A percentile compares a stretch with the other conserved stretches of the same genome.
phyloP scores from a whole-genome alignment of 2,329 filamentous ascomycete species.

The Trichoderma asperellum region DNA sequence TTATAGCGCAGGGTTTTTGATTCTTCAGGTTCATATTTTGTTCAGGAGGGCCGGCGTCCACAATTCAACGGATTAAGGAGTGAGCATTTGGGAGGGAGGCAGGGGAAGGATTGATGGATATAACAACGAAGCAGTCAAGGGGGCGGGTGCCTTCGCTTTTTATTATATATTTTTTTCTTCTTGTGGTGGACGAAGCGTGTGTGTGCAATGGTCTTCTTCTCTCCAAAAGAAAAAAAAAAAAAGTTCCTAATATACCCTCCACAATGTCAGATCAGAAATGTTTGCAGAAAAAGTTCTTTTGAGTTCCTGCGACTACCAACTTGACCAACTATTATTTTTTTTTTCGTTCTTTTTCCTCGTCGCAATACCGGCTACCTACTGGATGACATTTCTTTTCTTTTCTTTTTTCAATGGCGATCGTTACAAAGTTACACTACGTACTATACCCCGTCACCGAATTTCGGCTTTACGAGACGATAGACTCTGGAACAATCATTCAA shows the following conservation, averaged over 20 bases:
- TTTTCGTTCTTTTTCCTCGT: background rate
- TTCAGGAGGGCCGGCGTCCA: conserved; percentile 33
- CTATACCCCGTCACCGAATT: background rate
- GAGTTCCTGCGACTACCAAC: background rate
- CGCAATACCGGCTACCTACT: background rate
- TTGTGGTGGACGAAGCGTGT: conserved; percentile 30
- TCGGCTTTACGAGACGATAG: background rate
- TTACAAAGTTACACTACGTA: background rate
- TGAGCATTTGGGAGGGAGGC: conserved; percentile 30
- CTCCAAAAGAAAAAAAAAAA: conserved; percentile 28
- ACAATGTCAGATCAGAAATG: conserved; percentile 35
- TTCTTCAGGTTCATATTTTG: conserved; percentile 32
- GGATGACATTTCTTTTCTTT: background rate
- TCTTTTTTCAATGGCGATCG: background rate
- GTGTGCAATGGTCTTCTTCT: conserved; percentile 35
- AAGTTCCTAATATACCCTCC: conserved; percentile 39
- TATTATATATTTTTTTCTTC: background rate
- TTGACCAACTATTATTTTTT: background rate
- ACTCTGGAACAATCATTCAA: background rate
- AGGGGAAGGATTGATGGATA: conserved; percentile 27
- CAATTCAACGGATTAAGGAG: conserved; percentile 32
- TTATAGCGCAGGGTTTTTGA: conserved; percentile 15
- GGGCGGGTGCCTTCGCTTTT: conserved; percentile 30
- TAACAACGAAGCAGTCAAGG: conserved; percentile 30
- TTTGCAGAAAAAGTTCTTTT: background rate